Evolutionary conservation across 179 eudicot genomes (phyloP).

Genomic region (Silene noctiflora): DNA sequence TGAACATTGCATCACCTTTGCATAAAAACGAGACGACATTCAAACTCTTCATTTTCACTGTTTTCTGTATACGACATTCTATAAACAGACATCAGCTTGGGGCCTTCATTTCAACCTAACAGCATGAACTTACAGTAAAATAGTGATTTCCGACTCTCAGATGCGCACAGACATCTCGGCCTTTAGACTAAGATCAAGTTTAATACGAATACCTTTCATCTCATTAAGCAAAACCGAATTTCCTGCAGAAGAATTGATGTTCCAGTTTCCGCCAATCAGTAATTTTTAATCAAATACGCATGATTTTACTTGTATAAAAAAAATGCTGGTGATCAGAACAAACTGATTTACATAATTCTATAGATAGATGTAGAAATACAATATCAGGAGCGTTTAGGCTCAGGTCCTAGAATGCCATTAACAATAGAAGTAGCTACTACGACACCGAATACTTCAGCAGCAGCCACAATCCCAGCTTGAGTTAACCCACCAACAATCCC

Average conservation of each 20-base stretch:
- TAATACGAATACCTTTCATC: no score
- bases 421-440: conserved; percentile 68
- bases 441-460: conserved; percentile 67
- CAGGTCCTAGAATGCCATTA: conserved; percentile 76
- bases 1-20: not conserved
- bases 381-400: conserved; percentile 37
- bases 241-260: no score
- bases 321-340: conserved; percentile 6
- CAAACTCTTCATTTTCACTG: not conserved
- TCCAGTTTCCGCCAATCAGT: no score
- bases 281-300: no score
- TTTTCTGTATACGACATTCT: not conserved
- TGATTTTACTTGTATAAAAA: not conserved
- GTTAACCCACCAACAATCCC: conserved; percentile 49
- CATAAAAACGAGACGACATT: not conserved
- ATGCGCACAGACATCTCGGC: no score
- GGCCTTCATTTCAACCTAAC: not conserved
- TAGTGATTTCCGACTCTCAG: no score
- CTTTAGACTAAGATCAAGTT: no score
- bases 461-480: conserved; percentile 78
- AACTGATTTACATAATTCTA: not conserved
- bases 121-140: not conserved
- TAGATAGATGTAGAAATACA: not conserved
- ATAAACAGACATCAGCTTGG: not conserved
- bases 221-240: no score